Evolutionary conservation across 192 early-diverging fungal species (phyloP).

Genomic region (Coemansia sp.): DNA sequence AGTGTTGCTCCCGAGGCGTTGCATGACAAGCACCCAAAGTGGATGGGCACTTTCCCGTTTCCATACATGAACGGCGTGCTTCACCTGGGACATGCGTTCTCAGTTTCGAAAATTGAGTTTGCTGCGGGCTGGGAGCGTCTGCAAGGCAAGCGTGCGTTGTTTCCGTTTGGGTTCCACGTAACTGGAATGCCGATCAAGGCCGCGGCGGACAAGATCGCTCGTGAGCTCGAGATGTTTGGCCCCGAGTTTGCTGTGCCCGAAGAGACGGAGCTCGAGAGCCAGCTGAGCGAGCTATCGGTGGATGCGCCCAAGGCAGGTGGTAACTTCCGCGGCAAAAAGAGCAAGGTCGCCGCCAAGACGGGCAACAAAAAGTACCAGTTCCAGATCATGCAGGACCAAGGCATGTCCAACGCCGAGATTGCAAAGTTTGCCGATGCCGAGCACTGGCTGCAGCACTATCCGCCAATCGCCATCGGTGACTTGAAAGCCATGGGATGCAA

Average conservation of each 20-base stretch:
- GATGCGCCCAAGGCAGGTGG: constrained; percentile 53
- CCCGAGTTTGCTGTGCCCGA: constrained; percentile 51
- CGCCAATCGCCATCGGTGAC: constrained; percentile 80
- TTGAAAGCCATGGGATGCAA: constrained; percentile 73
- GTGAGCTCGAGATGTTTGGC: constrained; percentile 56
- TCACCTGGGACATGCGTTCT: constrained; percentile 95
- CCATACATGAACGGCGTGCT: constrained; percentile 96
- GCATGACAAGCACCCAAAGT: constrained; percentile 79
- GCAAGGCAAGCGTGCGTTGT: constrained; percentile 87
- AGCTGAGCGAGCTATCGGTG: constrained; percentile 48
- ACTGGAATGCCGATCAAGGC: constrained; percentile 99
- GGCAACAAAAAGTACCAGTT: constrained; percentile 88
- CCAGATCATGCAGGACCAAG: constrained; percentile 92
- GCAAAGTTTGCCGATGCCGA: constrained; percentile 86
- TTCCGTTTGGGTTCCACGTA: constrained; percentile 97
- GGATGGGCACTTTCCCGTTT: constrained; percentile 92
- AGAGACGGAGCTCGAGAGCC: background rate
- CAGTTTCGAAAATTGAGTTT: constrained; percentile 94
- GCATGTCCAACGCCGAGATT: constrained; percentile 85
- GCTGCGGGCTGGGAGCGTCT: constrained; percentile 91
- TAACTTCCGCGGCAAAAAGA: constrained; percentile 58
- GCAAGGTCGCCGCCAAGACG: constrained; percentile 87
- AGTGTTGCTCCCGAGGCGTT: constrained; percentile 56
- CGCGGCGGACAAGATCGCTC: constrained; percentile 54
- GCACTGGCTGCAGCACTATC: constrained; percentile 95